phyloP scores from a whole-genome alignment of 768 basidiomycete species.

The Sarcodon sp. region DNA sequence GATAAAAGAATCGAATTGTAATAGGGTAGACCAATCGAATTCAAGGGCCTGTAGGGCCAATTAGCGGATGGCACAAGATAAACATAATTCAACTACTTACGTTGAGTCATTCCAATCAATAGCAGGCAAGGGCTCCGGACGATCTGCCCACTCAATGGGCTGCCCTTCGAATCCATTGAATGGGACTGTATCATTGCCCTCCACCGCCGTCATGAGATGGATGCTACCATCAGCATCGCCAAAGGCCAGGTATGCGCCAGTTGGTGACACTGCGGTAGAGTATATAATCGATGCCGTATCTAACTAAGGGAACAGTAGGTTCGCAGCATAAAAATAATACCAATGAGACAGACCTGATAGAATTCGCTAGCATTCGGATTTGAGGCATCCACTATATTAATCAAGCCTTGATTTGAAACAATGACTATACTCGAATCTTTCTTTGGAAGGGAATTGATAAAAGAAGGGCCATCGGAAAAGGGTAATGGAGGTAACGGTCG shows the following conservation, averaged over 20 bases:
- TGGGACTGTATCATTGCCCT: constrained; percentile 45
- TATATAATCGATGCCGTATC: constrained; percentile 68
- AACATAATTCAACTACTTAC: constrained; percentile 26
- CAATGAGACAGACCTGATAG: constrained; percentile 48
- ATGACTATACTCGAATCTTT: constrained; percentile 63
- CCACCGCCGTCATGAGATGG: constrained; percentile 67
- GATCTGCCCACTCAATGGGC: constrained; percentile 75
- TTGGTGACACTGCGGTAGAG: constrained; percentile 70
- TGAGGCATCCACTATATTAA: constrained; percentile 75
- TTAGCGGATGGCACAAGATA: not conserved
- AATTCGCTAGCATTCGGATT: constrained; percentile 64
- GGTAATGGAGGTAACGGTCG: constrained; percentile 74
- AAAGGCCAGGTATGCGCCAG: constrained; percentile 85
- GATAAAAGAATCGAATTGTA: constrained; percentile 71
- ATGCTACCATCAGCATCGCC: constrained; percentile 80
- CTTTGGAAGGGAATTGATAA: constrained; percentile 70
- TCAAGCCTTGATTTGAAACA: constrained; percentile 68
- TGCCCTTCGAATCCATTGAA: constrained; percentile 89
- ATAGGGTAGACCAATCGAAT: constrained; percentile 78
- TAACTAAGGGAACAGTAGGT: constrained; percentile 26
- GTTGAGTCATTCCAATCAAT: constrained; percentile 78
- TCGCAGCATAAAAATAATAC: not conserved
- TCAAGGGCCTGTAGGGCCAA: constrained; percentile 53
- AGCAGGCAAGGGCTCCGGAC: constrained; percentile 49
- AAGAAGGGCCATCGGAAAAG: constrained; percentile 79